Conservation (phyloP, 139 green algal species). For the Coccomyxa sp. region DNA sequence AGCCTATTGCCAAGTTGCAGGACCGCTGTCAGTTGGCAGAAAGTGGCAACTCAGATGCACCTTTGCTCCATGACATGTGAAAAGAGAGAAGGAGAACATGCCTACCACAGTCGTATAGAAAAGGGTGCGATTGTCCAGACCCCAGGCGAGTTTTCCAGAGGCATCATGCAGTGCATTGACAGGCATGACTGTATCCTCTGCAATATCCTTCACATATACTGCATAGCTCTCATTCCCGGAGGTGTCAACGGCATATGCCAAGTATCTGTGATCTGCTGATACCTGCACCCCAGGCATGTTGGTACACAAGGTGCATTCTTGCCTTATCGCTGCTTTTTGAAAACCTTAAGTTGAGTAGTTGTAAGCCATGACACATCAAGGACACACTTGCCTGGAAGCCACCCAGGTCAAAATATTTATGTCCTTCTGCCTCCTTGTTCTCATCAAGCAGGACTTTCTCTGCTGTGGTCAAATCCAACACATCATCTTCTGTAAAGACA, state of each 20-base stretch:
- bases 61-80: no score
- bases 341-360: not conserved
- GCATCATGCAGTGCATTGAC: not conserved
- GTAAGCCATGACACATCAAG: not conserved
- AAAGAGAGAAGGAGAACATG: not conserved
- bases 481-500: not conserved
- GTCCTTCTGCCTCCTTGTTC: not conserved
- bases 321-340: not conserved
- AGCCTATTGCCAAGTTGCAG: no score
- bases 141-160: not conserved
- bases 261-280: not conserved
- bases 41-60: no score
- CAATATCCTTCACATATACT: not conserved
- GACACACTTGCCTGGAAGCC: not conserved
- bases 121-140: not conserved
- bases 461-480: not conserved
- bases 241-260: not conserved
- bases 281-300: not conserved
- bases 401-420: not conserved
- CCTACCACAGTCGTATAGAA: not conserved
- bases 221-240: not conserved
- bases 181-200: not conserved
- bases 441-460: constrained; percentile 8
- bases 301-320: not conserved
- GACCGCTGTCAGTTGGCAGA: no score